A percentile compares a stretch with the other conserved stretches of the same genome.
Evolutionary conservation across 1,139 yeast species (phyloP).

Genomic region (Debaryomyces fabryi): DNA sequence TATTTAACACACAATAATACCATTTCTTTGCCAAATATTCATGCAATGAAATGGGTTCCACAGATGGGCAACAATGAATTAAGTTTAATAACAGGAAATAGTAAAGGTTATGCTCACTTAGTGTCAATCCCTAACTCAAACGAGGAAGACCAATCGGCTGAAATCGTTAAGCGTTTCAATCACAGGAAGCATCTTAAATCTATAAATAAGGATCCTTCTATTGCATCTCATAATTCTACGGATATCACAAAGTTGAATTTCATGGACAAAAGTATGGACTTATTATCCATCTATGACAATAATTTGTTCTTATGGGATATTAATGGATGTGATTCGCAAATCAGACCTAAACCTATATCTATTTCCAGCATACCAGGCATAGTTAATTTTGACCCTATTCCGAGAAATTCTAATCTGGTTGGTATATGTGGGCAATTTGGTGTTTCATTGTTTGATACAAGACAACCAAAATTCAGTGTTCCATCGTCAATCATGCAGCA

Average conservation of each 20-base stretch:
- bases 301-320: conserved; percentile 76
- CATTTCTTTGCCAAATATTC: conserved; percentile 68
- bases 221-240: conserved; percentile 25
- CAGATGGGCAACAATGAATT: conserved; percentile 23
- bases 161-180: conserved; percentile 72
- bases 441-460: conserved; percentile 66
- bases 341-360: conserved; percentile 49
- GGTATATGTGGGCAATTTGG: conserved; percentile 75
- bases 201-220: conserved; percentile 24
- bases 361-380: conserved; percentile 57
- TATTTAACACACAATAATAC: conserved; percentile 74
- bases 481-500: conserved; percentile 27
- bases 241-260: conserved; percentile 29
- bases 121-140: conserved; percentile 57
- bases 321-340: conserved; percentile 49
- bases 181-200: conserved; percentile 61
- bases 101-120: conserved; percentile 68
- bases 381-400: conserved; percentile 53
- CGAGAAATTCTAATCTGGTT: conserved; percentile 34
- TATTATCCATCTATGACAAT: conserved; percentile 63
- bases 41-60: conserved; percentile 66
- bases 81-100: conserved; percentile 67
- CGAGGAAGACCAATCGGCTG: conserved; percentile 57
- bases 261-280: conserved; percentile 18
- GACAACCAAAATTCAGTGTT: conserved; percentile 45